phyloP scores from a whole-genome alignment of 306 rosid genomes.

The Vicia faba region DNA sequence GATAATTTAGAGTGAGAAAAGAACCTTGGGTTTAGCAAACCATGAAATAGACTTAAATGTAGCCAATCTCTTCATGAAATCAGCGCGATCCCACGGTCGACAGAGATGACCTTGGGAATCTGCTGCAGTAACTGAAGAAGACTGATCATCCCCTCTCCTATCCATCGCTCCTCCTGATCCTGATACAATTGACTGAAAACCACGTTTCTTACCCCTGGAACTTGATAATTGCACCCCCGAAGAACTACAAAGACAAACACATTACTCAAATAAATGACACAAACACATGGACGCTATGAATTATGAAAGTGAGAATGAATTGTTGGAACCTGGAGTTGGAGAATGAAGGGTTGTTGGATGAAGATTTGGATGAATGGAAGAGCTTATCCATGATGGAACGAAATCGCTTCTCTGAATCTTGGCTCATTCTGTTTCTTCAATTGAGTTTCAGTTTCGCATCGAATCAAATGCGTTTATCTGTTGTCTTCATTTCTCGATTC shows the following conservation, averaged over 20 bases:
- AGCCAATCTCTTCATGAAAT: constrained; percentile 71
- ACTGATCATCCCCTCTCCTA: constrained; percentile 46
- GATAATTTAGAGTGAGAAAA: constrained; percentile 9
- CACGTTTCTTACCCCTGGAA: constrained; percentile 61
- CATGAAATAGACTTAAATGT: constrained; percentile 95
- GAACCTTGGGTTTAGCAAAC: constrained; percentile 96
- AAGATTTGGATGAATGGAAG: constrained; percentile 60
- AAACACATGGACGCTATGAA: not conserved
- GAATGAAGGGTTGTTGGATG: constrained; percentile 49
- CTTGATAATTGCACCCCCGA: constrained; percentile 44
- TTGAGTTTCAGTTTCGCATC: not conserved
- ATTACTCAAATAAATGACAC: not conserved
- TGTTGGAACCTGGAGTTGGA: constrained; percentile 65
- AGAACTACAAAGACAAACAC: constrained; percentile 44
- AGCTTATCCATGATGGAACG: constrained; percentile 85
- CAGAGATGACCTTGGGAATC: constrained; percentile 51
- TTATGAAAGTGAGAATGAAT: not conserved
- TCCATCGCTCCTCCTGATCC: constrained; percentile 38
- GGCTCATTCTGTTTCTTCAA: constrained; percentile 44
- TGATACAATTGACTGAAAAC: constrained; percentile 54
- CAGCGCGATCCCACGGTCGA: constrained; percentile 94
- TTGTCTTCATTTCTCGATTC: not conserved
- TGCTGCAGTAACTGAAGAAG: constrained; percentile 41
- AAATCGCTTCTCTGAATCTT: constrained; percentile 82
- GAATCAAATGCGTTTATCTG: too few relatives aligned